Evolutionary conservation across 345 rosid species (phyloP).

Genomic region (Euphorbia tirucalli): DNA sequence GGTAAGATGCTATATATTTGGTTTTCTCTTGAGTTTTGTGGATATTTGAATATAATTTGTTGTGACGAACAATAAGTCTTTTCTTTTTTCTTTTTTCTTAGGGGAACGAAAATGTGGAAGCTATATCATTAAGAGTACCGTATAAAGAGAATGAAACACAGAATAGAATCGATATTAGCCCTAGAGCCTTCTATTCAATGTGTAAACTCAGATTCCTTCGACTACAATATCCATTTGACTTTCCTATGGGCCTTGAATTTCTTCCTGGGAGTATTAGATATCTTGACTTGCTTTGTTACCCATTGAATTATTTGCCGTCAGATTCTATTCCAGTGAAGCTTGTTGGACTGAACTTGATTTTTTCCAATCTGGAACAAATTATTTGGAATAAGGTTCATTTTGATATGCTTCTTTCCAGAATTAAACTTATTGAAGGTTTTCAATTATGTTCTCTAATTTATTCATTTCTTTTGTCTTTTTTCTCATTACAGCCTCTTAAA

Average conservation of each 20-base stretch:
- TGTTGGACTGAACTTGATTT: constrained; percentile 7
- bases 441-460: no score
- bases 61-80: no score
- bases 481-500: no score
- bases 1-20: background rate
- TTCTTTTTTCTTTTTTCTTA: background rate
- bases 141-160: no score
- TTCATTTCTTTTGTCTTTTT: no score
- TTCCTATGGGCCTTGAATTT: background rate
- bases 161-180: no score
- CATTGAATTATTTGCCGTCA: background rate
- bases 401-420: no score
- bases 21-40: background rate
- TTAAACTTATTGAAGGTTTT: no score
- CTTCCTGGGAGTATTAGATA: background rate
- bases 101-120: constrained; percentile 1
- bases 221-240: background rate
- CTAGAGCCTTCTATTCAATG: background rate
- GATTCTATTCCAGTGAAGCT: background rate
- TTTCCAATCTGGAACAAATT: no score
- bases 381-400: no score
- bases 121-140: background rate
- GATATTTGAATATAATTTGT: no score
- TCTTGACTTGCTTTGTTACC: background rate
- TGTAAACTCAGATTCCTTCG: background rate